Evolutionary conservation across 2,329 filamentous ascomycete genomes (phyloP), one percentile per base, ranked within the genome.

Genomic region (Ampelomyces quisqualis): DNA sequence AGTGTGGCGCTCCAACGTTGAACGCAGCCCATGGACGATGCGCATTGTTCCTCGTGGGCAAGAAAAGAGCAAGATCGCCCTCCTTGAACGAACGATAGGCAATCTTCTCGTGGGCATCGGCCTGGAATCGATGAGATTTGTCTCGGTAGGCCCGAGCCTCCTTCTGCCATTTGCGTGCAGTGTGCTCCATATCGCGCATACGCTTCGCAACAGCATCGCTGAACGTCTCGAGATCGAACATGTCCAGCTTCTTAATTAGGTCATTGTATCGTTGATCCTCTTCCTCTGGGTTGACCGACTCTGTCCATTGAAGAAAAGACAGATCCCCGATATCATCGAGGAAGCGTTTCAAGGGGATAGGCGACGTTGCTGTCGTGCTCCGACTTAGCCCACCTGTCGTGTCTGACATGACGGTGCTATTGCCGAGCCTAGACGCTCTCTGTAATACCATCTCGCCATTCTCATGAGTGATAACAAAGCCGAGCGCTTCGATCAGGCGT

Each of bases 1-100:
- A 97, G 67, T 98, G 93, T 7, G 93, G 93, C 45, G 91, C 95
- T 1, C 90, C 91, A 21, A 98, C 88, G 59, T 98, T 98, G 77
- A 98, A 98, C 1, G 93, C 93, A 4, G 93, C 93, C 93, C 93
- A 98, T 1, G 93, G 91, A 11, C 91, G 86, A 4, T 90, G 93
- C 24, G 87, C 88, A 69, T 97, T 90, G 64, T 96, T 97, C 23
- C 91, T 80, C 0, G 93, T 98, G 0, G 93, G 93, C 27, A 98
- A 73, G 73, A 98, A 98, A 2, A 98, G 72, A 9, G 91, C 93
- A 10, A 98, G 77, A 62, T 98, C 93, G 6, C 93, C 91, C 68
- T 96, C 90, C 63, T 96, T 97, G 74, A 98, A 98, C 35, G 91
- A 85, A 46, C 86, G 85, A 65, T 93, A 96, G 2, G 93, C 90